Evolutionary conservation across 371 early-diverging fungal genomes (phyloP).

Genomic region (Funneliformis caledonium): DNA sequence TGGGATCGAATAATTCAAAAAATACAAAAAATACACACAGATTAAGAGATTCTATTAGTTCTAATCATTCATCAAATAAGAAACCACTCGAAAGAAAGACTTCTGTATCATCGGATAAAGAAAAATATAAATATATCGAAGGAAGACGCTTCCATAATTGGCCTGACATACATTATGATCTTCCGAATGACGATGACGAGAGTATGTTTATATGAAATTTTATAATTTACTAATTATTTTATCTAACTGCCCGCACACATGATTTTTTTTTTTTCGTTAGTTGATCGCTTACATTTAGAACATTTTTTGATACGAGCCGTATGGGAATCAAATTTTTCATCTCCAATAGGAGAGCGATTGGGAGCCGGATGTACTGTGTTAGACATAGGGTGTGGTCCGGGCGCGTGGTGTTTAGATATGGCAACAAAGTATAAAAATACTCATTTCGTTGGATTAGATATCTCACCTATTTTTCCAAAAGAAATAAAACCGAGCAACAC

Average conservation of each 20-base stretch:
- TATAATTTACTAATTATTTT: neutral
- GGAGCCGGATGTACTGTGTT: neutral
- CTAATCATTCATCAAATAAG: too few species aligned
- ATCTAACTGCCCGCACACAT: too few species aligned
- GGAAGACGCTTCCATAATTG: constrained; percentile 27
- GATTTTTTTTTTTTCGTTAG: neutral
- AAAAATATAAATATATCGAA: constrained; percentile 19
- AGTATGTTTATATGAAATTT: neutral
- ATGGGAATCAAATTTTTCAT: constrained; percentile 33
- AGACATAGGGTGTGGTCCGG: constrained; percentile 29
- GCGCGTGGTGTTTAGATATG: constrained; percentile 18
- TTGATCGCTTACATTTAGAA: constrained; percentile 29
- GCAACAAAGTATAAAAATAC: constrained; percentile 1
- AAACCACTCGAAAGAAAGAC: too few species aligned
- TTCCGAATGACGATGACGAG: constrained; percentile 24
- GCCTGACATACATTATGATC: neutral
- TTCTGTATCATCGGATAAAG: too few species aligned
- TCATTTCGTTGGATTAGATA: constrained; percentile 21
- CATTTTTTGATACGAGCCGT: constrained; percentile 14
- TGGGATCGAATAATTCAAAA: too few species aligned
- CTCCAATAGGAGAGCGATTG: constrained; percentile 8
- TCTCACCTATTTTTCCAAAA: constrained; percentile 20
- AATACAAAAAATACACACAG: too few species aligned
- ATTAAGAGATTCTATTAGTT: too few species aligned
- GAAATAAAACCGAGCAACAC: constrained; percentile 17